Evolutionary conservation across 225 moss, liverwort and hornwort genomes (phyloP).

Genomic region (Marchantia polymorpha): DNA sequence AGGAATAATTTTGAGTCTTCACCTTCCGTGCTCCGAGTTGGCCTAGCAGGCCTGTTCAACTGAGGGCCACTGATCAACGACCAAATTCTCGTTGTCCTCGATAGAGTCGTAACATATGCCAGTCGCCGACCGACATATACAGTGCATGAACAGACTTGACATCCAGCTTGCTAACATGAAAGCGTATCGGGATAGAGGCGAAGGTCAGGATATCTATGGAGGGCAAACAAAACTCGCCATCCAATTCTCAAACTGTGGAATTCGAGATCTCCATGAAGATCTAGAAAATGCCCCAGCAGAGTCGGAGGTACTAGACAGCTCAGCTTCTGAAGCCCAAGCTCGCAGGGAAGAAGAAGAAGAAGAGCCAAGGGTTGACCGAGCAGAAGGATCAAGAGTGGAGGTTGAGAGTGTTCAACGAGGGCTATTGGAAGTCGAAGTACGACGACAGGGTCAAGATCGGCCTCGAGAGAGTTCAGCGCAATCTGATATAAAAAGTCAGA

Average conservation of each 20-base stretch:
- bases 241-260: no score
- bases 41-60: background rate
- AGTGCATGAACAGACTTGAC: background rate
- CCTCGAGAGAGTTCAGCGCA: background rate
- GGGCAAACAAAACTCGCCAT: background rate
- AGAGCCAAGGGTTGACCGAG: background rate
- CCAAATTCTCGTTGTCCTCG: background rate
- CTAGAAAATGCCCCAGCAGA: background rate
- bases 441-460: background rate
- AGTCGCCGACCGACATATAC: background rate
- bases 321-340: background rate
- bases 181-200: background rate
- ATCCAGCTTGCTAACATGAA: background rate
- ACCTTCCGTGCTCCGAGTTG: background rate
- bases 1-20: background rate
- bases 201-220: background rate
- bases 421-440: background rate
- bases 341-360: background rate
- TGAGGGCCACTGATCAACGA: background rate
- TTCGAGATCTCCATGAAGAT: background rate
- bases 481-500: background rate
- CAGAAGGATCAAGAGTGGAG: background rate
- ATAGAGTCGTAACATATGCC: background rate
- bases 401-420: background rate
- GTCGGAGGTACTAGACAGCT: background rate